Base-by-base conservation (phyloP, 129 eudicot species). In the Centaurea solstitialis region DNA sequence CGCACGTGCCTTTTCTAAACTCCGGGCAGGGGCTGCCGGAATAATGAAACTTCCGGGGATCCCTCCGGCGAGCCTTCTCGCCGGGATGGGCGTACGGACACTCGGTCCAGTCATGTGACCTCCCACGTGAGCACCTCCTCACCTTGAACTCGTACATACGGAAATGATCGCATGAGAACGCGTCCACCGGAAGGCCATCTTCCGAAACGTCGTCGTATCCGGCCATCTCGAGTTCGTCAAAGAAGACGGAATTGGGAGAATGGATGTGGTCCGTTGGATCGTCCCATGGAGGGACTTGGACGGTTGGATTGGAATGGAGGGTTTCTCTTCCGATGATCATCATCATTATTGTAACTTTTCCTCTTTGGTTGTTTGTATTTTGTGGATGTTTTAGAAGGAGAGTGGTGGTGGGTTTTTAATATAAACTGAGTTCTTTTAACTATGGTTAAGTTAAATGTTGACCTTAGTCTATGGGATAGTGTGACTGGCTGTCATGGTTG, bases 31-130 rank as follows among this genome's bases (percentile, higher is more conserved):
- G 82, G 39, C 67, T 88, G 41, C 99, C 99, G 69, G 98, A 93
- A 12, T 95, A 95, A 28, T 85, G 90, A 78, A 83, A 77, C 95
- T 83, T 87, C 24, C 97, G 85, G 0, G 98, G 98, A 18, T 95
- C 99, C 22, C 99, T 65, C 28, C 99, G 93, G 74, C 97, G 97
- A 3, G 99, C 99, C 43, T 95, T 95, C 77, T 95, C 99, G 0
- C 98, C 99, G 12, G 98, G 93, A 53, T 95, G 99, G 17, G 93
- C 98, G 88, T 76, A 95, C 73, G 99, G 99, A 80, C 99, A 95
- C 84, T 95, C 99, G 0, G 97, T 95, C 99, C 99, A 95, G 92
- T 95, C 99, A 75, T 95, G 99, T 35, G 99, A 93, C 91, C 97
- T 82, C 10, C 85, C 94, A 70, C 99, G 95, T 57, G 93, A 90